Evolutionary conservation across 305 asterid species (phyloP).

Genomic region (Striga hermonthica): DNA sequence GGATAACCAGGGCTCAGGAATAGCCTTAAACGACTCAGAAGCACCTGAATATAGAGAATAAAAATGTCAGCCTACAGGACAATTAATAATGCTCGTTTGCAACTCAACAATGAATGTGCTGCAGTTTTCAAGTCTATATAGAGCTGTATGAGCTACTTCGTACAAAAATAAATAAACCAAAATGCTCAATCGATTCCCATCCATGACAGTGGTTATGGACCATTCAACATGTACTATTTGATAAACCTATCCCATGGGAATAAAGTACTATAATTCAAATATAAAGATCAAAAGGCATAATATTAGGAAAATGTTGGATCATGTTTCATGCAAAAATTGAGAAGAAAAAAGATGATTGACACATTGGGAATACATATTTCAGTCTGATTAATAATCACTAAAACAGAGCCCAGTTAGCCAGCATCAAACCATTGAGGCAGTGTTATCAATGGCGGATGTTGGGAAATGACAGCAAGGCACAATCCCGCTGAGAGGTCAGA

Average conservation of each 20-base stretch:
- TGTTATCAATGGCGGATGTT: no score
- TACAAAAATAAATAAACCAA: neutral
- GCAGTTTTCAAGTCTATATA: neutral
- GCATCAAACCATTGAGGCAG: no score
- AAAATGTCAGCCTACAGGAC: neutral
- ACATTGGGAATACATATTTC: no score
- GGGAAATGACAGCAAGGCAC: neutral
- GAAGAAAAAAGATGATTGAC: no score
- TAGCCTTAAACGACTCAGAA: slow-evolving; percentile 83
- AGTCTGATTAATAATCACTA: no score
- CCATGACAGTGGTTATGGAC: no score
- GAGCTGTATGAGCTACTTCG: neutral
- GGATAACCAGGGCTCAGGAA: slow-evolving; percentile 97
- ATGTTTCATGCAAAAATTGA: no score
- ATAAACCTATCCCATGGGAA: neutral
- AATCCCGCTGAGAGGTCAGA: no score
- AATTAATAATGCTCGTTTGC: neutral
- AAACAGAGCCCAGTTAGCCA: no score
- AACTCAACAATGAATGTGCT: neutral
- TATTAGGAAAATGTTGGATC: neutral
- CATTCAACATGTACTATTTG: neutral
- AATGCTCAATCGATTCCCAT: neutral
- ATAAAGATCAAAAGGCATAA: neutral
- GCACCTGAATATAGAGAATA: slow-evolving; percentile 47
- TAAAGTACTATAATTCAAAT: neutral